Conservation (phyloP, 768 basidiomycete genomes). For the Sistotremastrum suecicum region DNA sequence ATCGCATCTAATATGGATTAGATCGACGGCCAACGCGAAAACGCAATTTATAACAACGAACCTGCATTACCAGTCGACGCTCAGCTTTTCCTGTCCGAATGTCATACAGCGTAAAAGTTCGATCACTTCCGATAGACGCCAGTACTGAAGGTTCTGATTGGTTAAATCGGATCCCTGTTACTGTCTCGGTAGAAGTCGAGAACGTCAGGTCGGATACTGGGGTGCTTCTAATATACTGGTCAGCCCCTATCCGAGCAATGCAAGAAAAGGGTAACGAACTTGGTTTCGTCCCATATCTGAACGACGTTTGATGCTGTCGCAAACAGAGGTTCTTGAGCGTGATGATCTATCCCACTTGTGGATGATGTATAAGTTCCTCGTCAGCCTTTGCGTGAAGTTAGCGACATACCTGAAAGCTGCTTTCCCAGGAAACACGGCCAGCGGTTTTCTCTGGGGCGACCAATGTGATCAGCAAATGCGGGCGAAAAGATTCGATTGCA, state of each 20-base stretch:
- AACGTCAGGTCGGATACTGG: constrained; percentile 81
- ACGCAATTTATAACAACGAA: constrained; percentile 15
- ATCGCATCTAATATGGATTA: constrained; percentile 46
- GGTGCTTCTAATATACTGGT: constrained; percentile 42
- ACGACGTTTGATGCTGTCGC: constrained; percentile 89
- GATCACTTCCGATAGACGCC: constrained; percentile 89
- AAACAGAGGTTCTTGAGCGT: constrained; percentile 76
- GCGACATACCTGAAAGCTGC: constrained; percentile 72
- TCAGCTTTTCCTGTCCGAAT: constrained; percentile 95
- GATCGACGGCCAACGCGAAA: constrained; percentile 2
- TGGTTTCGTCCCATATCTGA: constrained; percentile 97
- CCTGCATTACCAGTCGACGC: constrained; percentile 80
- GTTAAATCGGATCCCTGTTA: constrained; percentile 83
- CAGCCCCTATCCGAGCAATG: constrained; percentile 1
- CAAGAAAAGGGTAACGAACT: constrained; percentile 31
- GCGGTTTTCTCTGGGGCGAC: constrained; percentile 33
- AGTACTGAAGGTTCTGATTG: constrained; percentile 86
- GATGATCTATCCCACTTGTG: constrained; percentile 83
- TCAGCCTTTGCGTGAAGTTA: neutral
- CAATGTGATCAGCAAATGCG: constrained; percentile 5
- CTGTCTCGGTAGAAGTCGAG: constrained; percentile 77
- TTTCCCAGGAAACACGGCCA: constrained; percentile 74
- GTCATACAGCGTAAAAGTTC: constrained; percentile 93
- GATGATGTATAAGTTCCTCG: neutral
- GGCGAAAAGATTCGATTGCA: constrained; percentile 6